Evolutionary conservation across 768 basidiomycete genomes (phyloP), one percentile per base, ranked within the genome.

Genomic region (Kwoniella heveanensis): DNA sequence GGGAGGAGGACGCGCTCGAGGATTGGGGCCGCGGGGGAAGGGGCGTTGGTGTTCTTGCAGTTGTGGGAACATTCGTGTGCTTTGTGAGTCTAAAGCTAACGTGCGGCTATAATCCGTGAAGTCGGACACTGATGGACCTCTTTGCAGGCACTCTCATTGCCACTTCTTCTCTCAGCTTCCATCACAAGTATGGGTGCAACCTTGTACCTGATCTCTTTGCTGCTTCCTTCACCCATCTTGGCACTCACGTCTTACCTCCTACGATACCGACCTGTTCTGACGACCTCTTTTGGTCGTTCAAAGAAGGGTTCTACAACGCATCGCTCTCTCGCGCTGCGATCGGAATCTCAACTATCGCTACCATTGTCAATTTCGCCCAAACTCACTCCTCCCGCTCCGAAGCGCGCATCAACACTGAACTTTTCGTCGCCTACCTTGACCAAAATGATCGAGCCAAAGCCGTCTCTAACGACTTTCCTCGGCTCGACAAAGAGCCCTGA

Each of bases 321-420:
- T 54, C 67, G 64, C 13, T 73, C 72, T 13, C 59, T 77, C 5
- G 75, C 75, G 1, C 61, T 77, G 2, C 17, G 57, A 7, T 60
- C 70, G 1, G 64, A 65, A 21, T 77, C 75, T 2, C 68, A 77
- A 48, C 67, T 77, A 0, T 70, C 70, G 1, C 60, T 77, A 5
- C 75, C 75, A 4, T 29, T 66, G 19, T 62, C 72, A 7, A 57
- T 74, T 26, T 77, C 75, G 1, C 72, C 72, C 21, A 72, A 71
- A 27, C 64, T 77, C 26, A 74, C 72, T 0, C 72, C 75, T 7
- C 75, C 70, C 0, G 59, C 44, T 9, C 65, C 54, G 4, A 64
- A 65, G 8, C 39, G 62, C 17, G 44, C 72, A 10, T 54, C 61
- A 0, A 54, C 56, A 1, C 47, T 57, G 48, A 57, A 57, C 37